phyloP scores from a whole-genome alignment of 352 stramenopile species.

The Globisporangium spinosum region DNA sequence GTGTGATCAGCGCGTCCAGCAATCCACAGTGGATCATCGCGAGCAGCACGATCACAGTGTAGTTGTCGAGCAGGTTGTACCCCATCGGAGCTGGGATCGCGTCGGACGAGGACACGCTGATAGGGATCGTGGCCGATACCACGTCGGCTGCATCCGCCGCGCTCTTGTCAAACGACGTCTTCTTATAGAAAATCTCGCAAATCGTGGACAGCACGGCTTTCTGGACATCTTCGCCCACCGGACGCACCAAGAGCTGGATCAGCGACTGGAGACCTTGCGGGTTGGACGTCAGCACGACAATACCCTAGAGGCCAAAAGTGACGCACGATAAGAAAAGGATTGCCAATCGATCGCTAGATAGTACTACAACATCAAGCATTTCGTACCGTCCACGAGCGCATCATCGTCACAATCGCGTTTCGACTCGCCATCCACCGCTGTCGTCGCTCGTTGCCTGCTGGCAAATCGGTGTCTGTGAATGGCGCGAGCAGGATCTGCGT shows the following conservation, averaged over 20 bases:
- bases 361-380: neutral
- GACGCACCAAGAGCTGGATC: conserved; percentile 83
- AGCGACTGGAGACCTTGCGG: conserved; percentile 84
- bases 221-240: conserved; percentile 86
- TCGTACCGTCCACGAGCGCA: conserved; percentile 84
- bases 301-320: conserved; percentile 33
- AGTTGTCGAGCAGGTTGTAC: conserved; percentile 87
- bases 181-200: conserved; percentile 89
- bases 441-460: conserved; percentile 75
- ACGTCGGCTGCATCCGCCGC: conserved; percentile 30
- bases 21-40: conserved; percentile 86
- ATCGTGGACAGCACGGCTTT: conserved; percentile 86
- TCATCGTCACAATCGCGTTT: conserved; percentile 88
- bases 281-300: conserved; percentile 85
- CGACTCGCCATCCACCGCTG: conserved; percentile 89
- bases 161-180: conserved; percentile 75
- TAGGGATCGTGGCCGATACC: conserved; percentile 47
- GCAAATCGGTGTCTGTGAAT: conserved; percentile 87
- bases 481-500: conserved; percentile 82
- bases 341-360: neutral
- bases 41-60: conserved; percentile 82
- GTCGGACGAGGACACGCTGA: conserved; percentile 67
- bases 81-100: conserved; percentile 53
- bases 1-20: conserved; percentile 76
- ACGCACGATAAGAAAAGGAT: neutral